phyloP scores from a whole-genome alignment of 306 rosid species.

The Gastrolobium bilobum region DNA sequence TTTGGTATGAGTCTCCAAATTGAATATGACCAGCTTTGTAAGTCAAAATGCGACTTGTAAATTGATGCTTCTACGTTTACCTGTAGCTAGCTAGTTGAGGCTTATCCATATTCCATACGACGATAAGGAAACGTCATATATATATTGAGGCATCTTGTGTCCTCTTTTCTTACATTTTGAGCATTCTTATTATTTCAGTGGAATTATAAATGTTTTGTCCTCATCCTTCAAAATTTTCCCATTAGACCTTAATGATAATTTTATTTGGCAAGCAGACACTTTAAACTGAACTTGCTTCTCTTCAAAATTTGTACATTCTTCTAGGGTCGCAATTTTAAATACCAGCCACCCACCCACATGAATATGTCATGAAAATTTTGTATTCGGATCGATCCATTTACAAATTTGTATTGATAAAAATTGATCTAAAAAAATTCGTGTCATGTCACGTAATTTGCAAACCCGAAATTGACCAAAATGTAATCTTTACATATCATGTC shows the following conservation, averaged over 20 bases:
- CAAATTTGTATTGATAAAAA: too few relatives aligned
- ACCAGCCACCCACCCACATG: too few relatives aligned
- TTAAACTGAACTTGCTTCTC: too few relatives aligned
- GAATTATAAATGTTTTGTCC: not conserved
- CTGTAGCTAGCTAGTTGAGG: not conserved
- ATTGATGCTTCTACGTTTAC: constrained; percentile 1
- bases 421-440: too few relatives aligned
- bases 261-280: too few relatives aligned
- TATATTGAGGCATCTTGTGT: not conserved
- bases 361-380: too few relatives aligned
- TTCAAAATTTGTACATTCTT: too few relatives aligned
- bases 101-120: constrained; percentile 4
- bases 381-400: too few relatives aligned
- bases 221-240: constrained; percentile 15
- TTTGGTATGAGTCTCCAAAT: constrained; percentile 20
- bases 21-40: constrained; percentile 28
- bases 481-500: too few relatives aligned
- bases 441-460: too few relatives aligned
- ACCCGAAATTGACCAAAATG: too few relatives aligned
- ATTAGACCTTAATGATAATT: not conserved
- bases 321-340: too few relatives aligned
- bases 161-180: not conserved
- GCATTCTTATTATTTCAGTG: not conserved
- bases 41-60: not conserved
- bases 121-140: not conserved